Conservation (phyloP, 768 basidiomycete genomes). For the Termitomyces bulborhizus region DNA sequence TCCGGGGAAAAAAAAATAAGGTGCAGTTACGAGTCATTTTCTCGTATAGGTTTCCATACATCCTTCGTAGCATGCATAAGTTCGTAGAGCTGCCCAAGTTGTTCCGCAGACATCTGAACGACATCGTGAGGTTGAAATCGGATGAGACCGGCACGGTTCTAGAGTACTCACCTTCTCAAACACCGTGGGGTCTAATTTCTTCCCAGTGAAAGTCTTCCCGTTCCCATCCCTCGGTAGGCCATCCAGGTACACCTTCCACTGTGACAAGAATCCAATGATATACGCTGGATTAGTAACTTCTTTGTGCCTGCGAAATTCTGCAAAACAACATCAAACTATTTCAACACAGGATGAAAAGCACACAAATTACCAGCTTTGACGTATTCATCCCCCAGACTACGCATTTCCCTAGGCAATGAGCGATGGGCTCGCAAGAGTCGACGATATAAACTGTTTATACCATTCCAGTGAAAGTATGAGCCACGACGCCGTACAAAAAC, state of each 20-base stretch:
- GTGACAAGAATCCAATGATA: slow-evolving; percentile 90
- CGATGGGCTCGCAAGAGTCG: slow-evolving; percentile 77
- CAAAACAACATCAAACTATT: background rate
- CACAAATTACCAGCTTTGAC: slow-evolving; percentile 61
- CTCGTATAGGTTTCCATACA: slow-evolving; percentile 64
- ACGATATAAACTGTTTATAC: slow-evolving; percentile 61
- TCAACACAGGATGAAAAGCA: background rate
- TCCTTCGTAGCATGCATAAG: slow-evolving; percentile 89
- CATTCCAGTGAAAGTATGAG: background rate
- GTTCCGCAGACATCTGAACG: slow-evolving; percentile 78
- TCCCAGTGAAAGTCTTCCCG: slow-evolving; percentile 47
- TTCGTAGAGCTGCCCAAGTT: slow-evolving; percentile 91
- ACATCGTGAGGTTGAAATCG: background rate
- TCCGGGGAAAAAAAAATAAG: background rate
- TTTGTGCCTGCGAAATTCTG: slow-evolving; percentile 85
- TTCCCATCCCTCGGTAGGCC: slow-evolving; percentile 45
- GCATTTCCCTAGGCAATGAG: slow-evolving; percentile 68
- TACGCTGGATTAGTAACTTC: slow-evolving; percentile 79
- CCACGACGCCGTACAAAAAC: slow-evolving; percentile 18
- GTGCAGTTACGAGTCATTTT: slow-evolving; percentile 18
- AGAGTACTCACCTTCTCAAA: slow-evolving; percentile 62
- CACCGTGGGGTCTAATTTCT: slow-evolving; percentile 60
- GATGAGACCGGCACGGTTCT: background rate
- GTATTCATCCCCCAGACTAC: slow-evolving; percentile 80
- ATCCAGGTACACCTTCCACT: slow-evolving; percentile 94